A percentile compares a stretch with the other conserved stretches of the same genome.
Conservation (phyloP, 176 grass and related monocot species). For the Bothriochloa decipiens region DNA sequence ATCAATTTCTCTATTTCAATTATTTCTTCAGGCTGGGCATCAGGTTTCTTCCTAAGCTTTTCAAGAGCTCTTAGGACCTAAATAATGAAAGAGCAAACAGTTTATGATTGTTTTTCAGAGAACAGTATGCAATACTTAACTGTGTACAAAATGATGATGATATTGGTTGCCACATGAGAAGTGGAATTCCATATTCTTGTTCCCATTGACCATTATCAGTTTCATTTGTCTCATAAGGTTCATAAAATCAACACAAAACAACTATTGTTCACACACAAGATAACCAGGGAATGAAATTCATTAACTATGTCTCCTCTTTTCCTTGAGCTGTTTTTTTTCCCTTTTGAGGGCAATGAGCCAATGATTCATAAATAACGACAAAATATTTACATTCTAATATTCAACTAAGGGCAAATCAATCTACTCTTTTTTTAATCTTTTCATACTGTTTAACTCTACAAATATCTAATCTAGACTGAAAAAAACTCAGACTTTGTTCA, state of each 20-base stretch:
- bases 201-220: background rate
- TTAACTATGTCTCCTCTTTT: constrained; percentile 2
- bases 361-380: background rate
- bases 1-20: constrained; percentile 81
- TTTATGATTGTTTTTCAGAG: constrained; percentile 7
- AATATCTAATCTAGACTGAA: background rate
- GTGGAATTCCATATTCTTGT: background rate
- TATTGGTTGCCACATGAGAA: background rate
- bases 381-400: constrained; percentile 6
- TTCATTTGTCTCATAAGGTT: background rate
- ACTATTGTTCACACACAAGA: background rate
- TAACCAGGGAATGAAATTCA: background rate
- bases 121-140: background rate
- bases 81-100: constrained; percentile 14
- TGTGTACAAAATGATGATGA: background rate
- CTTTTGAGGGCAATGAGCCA: background rate
- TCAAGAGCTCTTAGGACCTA: constrained; percentile 80
- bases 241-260: constrained; percentile 21
- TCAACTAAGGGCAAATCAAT: constrained; percentile 17
- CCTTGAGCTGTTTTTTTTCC: background rate
- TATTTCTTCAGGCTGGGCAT: constrained; percentile 78
- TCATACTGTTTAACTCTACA: background rate
- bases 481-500: background rate
- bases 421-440: background rate
- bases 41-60: constrained; percentile 80